Base-by-base conservation (phyloP, 2,329 filamentous ascomycete species). In the Penicillium olsonii region DNA sequence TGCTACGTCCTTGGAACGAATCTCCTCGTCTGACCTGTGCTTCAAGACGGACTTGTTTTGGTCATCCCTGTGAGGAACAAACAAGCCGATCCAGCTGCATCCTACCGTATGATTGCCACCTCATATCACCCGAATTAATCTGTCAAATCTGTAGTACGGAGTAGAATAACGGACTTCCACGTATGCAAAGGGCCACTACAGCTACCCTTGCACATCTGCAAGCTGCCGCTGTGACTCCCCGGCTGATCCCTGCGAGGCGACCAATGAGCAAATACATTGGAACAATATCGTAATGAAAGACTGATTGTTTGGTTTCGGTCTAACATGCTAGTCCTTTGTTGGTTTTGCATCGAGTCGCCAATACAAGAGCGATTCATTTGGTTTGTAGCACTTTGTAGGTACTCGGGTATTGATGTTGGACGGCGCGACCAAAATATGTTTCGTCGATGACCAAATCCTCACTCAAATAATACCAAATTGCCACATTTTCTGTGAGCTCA, bases 211-310 rank as follows among this genome's bases (percentile, higher is more conserved):
- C 22, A 14, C 37, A 45, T 35, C 53, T 59, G 52, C 48, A 48
- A 31, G 39, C 18, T 46, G 29, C 56, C 52, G 54, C 20, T 29
- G 40, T 52, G 48, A 40, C 51, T 56, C 35, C 31, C 42, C 24
- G 37, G 42, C 42, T 26, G 19, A 49, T 35, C 33, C n/a, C 31
- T 34, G 15, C 11, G 20, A 44, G 24, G 18, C 27, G 37, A 35
- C 54, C 50, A 60, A 54, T 52, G 14, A 45, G 11, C 45, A 47
- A 18, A 26, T 40, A 9, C 22, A n/a, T n/a, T 8, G 22, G 22
- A 24, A 29, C 26, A 37, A 26, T 29, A 26, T 20, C 26, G 41
- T 19, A 40, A 31, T 14, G 24, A n/a, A 37, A 2, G 9, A 10
- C 17, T 29, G 24, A 19, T 45, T 26, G 17, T 48, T 48, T 43